Percentiles rank a stretch among this genome's conserved stretches.
These are phyloP conservation scores for Arctium lappa DNA, from an alignment of 129 eudicot genomes.

Conservation along the genomic window DNA sequence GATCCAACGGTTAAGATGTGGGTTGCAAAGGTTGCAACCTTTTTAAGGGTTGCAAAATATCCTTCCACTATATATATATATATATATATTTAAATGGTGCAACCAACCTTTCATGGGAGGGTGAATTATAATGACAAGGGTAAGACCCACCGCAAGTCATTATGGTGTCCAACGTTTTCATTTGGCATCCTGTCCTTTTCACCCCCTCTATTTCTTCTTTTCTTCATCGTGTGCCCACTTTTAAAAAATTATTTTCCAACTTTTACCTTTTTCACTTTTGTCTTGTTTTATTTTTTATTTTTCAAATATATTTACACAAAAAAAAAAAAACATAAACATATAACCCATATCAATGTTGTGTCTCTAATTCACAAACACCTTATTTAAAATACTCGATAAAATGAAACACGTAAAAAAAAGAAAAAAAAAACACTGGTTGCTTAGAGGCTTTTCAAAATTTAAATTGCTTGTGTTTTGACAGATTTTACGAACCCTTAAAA, in stretches of 20 bases:
- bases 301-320: background rate
- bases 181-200: conserved; percentile 34
- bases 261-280: conserved; percentile 18
- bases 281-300: background rate
- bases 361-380: background rate
- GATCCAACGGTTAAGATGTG: no score
- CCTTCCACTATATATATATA: no score
- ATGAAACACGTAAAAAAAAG: background rate
- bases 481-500: background rate
- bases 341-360: background rate
- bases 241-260: conserved; percentile 11
- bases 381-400: background rate
- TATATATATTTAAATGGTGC: conserved; percentile 11
- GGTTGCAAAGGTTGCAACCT: no score
- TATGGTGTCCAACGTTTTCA: conserved; percentile 23
- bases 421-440: background rate
- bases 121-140: conserved; percentile 23
- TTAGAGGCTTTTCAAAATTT: background rate
- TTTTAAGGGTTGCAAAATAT: no score
- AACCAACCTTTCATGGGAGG: conserved; percentile 33
- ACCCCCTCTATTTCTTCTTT: conserved; percentile 19
- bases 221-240: conserved; percentile 20
- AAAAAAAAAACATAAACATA: background rate
- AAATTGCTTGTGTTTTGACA: background rate
- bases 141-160: conserved; percentile 32